phyloP scores from a whole-genome alignment of 2,329 filamentous ascomycete species.

The Neocucurbitaria cava region DNA sequence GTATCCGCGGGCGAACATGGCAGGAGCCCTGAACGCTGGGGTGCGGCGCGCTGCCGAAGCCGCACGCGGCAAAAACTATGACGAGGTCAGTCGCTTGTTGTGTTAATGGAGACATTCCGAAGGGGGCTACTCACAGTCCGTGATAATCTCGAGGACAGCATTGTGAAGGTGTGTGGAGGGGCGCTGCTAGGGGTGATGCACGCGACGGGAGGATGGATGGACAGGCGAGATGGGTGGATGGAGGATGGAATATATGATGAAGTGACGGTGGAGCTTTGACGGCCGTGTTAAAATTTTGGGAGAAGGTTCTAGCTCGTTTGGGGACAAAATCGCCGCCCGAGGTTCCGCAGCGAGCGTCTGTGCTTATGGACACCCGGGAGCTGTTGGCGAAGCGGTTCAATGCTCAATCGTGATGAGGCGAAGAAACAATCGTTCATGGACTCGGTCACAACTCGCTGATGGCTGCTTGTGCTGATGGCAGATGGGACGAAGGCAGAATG shows the following conservation, averaged over 20 bases:
- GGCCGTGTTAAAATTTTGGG: conserved; percentile 30
- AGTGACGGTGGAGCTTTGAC: conserved; percentile 36
- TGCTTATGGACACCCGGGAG: conserved; percentile 14
- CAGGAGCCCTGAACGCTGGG: conserved; percentile 72
- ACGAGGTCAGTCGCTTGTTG: conserved; percentile 35
- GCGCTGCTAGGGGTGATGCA: conserved; percentile 40
- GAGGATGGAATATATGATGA: conserved; percentile 35
- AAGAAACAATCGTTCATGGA: not conserved
- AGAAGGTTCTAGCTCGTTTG: conserved; percentile 37
- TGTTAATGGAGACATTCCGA: not conserved
- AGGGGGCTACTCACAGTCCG: conserved; percentile 45
- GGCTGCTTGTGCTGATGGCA: not conserved
- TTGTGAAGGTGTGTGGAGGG: conserved; percentile 35
- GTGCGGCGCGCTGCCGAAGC: conserved; percentile 69
- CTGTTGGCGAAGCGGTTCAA: conserved; percentile 1
- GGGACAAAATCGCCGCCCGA: conserved; percentile 21
- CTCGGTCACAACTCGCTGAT: not conserved
- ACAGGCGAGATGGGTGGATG: conserved; percentile 22
- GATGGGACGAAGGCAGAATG: not conserved
- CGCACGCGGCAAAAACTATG: conserved; percentile 73
- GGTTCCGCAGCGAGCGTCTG: conserved; percentile 24
- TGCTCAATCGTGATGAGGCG: not conserved
- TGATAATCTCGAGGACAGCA: conserved; percentile 53
- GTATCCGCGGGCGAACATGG: conserved; percentile 76
- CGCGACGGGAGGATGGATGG: conserved; percentile 33